phyloP scores from a whole-genome alignment of 805 yeast species.

The Metschnikowia gelsemii region DNA sequence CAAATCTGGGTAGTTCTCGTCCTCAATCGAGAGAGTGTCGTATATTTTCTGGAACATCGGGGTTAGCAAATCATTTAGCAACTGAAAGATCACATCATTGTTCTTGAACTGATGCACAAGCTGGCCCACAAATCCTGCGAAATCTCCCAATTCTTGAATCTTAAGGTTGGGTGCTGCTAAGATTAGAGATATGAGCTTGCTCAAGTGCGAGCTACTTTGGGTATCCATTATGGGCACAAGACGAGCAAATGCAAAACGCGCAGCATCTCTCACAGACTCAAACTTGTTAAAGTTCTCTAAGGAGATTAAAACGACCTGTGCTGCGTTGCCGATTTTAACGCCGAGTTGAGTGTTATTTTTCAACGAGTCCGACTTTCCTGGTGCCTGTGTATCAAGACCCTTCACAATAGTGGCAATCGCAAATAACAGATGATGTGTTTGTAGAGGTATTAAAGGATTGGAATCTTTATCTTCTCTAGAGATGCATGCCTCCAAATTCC shows the following conservation, averaged over 20 bases:
- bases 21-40: conserved; percentile 41
- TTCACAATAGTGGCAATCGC: conserved; percentile 88
- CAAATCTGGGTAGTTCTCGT: conserved; percentile 55
- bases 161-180: conserved; percentile 56
- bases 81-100: conserved; percentile 65
- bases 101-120: conserved; percentile 73
- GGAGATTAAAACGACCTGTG: conserved; percentile 81
- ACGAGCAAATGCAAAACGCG: conserved; percentile 84
- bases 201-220: conserved; percentile 48
- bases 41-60: conserved; percentile 73
- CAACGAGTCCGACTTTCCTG: conserved; percentile 26
- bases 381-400: conserved; percentile 64
- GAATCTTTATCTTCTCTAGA: conserved; percentile 34
- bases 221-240: conserved; percentile 70
- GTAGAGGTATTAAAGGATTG: conserved; percentile 50
- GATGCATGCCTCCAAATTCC: conserved; percentile 66
- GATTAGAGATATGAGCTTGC: conserved; percentile 64
- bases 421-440: conserved; percentile 82
- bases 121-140: conserved; percentile 84
- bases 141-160: conserved; percentile 70
- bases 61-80: conserved; percentile 68
- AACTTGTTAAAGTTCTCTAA: conserved; percentile 68
- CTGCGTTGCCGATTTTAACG: conserved; percentile 54
- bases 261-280: conserved; percentile 76
- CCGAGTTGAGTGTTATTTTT: conserved; percentile 39